Evolutionary conservation across 805 yeast genomes (phyloP).

Genomic region (Pichia pseudocactophila): DNA sequence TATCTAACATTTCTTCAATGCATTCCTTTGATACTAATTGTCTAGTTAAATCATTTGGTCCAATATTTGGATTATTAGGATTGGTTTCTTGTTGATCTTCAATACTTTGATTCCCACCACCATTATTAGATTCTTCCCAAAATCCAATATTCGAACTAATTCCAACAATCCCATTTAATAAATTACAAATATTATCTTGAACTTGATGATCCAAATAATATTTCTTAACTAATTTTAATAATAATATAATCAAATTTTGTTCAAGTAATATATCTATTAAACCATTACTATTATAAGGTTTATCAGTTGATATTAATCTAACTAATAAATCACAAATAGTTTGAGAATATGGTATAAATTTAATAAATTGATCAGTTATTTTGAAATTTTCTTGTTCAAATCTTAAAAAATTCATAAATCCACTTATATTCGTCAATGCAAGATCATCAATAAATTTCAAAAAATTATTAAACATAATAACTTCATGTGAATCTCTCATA

Average conservation of each 20-base stretch:
- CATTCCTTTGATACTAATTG: constrained; percentile 71
- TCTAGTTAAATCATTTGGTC: constrained; percentile 90
- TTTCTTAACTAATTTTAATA: constrained; percentile 53
- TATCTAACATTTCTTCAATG: constrained; percentile 56
- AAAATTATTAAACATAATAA: constrained; percentile 35
- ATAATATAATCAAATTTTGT: constrained; percentile 61
- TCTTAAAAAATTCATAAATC: constrained; percentile 62
- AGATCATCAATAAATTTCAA: constrained; percentile 81
- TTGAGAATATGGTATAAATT: constrained; percentile 72
- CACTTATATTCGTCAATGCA: constrained; percentile 72
- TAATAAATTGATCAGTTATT: constrained; percentile 66
- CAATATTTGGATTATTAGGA: constrained; percentile 73
- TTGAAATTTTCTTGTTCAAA: constrained; percentile 26
- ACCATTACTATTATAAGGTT: constrained; percentile 80
- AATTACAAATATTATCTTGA: constrained; percentile 48
- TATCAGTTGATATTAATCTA: constrained; percentile 84
- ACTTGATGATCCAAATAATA: constrained; percentile 26
- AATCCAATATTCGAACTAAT: constrained; percentile 31
- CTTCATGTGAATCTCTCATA: constrained; percentile 23
- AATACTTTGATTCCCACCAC: constrained; percentile 29
- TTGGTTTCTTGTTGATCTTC: constrained; percentile 39
- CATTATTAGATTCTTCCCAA: constrained; percentile 21
- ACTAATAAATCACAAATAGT: constrained; percentile 83
- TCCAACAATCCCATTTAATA: constrained; percentile 79
- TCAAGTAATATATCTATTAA: constrained; percentile 63